Evolutionary conservation across 345 rosid genomes (phyloP).

Genomic region (Eucalyptus pauciflora): DNA sequence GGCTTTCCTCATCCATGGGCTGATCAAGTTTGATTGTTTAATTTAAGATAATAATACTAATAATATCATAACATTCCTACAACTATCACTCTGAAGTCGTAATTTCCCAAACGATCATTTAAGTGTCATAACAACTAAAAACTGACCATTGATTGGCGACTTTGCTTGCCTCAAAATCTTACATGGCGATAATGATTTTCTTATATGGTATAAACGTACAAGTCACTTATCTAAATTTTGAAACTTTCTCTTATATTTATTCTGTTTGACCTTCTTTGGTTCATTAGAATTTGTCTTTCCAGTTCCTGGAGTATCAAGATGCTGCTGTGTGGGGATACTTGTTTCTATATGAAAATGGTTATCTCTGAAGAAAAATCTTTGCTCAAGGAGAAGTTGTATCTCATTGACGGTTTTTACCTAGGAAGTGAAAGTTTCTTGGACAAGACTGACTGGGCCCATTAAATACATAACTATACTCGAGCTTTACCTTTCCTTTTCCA

Average conservation of each 20-base stretch:
- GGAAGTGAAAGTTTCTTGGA: neutral
- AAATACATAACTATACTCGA: neutral
- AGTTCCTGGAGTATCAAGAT: neutral
- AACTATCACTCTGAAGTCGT: rapidly evolving
- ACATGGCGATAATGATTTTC: neutral
- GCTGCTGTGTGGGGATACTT: neutral
- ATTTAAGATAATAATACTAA: neutral
- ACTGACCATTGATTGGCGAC: neutral
- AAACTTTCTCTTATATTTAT: neutral
- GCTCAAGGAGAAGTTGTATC: neutral
- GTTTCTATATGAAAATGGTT: neutral
- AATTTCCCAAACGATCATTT: neutral
- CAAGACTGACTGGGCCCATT: neutral
- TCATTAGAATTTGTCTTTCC: neutral
- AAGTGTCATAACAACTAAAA: neutral
- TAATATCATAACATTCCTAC: neutral
- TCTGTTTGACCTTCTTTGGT: neutral
- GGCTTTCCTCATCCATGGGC: neutral
- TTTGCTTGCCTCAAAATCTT: neutral
- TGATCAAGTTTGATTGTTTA: neutral
- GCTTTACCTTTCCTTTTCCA: neutral
- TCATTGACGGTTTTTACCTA: neutral
- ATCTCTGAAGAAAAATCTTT: neutral
- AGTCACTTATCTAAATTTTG: neutral
- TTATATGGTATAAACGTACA: neutral